Evolutionary conservation across 352 stramenopile species (phyloP).

Genomic region (Phytophthora constricta): DNA sequence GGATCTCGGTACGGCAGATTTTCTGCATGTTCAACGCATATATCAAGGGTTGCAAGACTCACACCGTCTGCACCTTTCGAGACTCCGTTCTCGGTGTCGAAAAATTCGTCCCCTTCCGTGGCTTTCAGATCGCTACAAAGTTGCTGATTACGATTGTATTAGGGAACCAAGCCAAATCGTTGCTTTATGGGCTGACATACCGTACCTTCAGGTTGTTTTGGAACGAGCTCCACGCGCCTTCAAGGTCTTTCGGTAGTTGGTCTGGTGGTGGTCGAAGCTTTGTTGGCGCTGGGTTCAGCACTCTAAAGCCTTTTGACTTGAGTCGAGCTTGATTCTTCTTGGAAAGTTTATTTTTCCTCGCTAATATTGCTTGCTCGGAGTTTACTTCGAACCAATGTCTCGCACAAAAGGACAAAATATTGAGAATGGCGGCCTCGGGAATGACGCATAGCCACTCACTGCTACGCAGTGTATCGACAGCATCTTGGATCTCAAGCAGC

Average conservation of each 20-base stretch:
- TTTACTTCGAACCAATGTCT: conserved; percentile 66
- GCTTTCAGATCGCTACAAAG: conserved; percentile 29
- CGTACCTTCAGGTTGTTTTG: conserved; percentile 41
- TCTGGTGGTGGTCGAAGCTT: conserved; percentile 35
- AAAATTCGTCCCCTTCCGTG: conserved; percentile 31
- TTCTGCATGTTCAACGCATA: conserved; percentile 52
- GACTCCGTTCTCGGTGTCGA: conserved; percentile 37
- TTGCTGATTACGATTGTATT: conserved; percentile 14
- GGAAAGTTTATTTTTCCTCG: conserved; percentile 11
- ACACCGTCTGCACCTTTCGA: conserved; percentile 28
- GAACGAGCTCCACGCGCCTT: conserved; percentile 39
- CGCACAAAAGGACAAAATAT: conserved; percentile 59
- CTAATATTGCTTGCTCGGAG: not conserved
- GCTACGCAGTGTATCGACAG: conserved; percentile 38
- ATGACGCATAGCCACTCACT: conserved; percentile 38
- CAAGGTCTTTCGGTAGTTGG: conserved; percentile 36
- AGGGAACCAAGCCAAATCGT: too few relatives aligned
- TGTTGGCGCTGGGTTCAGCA: conserved; percentile 26
- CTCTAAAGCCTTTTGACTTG: not conserved
- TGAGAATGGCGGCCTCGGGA: conserved; percentile 32
- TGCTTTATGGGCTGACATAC: not conserved
- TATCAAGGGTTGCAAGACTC: conserved; percentile 49
- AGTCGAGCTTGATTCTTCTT: not conserved
- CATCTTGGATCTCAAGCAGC: conserved; percentile 36
- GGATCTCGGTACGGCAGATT: conserved; percentile 61